These are phyloP conservation scores for rapeseed (Brassica napus) DNA, from an alignment of 345 rosid species.

Conservation along the genomic window Da-Ae NC_063443.1:18785501-18786000, in stretches of 20 bases:
- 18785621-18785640: background rate
- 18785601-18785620: background rate
- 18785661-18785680: background rate
- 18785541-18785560: background rate
- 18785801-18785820: slow-evolving; percentile 69
- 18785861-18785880: slow-evolving; percentile 82
- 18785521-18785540: background rate
- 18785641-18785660: background rate
- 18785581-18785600: slow-evolving; percentile 3
- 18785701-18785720: slow-evolving; percentile 1
- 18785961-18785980: slow-evolving; percentile 23
- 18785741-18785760: background rate
- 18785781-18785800: slow-evolving; percentile 74
- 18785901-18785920: slow-evolving; percentile 22
- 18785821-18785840: slow-evolving; percentile 72
- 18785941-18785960: background rate
- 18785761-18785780: slow-evolving; percentile 28
- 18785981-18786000: slow-evolving; percentile 8
- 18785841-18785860: slow-evolving; percentile 76
- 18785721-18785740: background rate
- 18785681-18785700: background rate
- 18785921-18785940: background rate
- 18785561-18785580: slow-evolving; percentile 12
- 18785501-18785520: background rate
- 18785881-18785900: slow-evolving; percentile 18